Base-by-base conservation (phyloP, 192 early-diverging fungal species). In the Radiomyces spectabilis region DNA sequence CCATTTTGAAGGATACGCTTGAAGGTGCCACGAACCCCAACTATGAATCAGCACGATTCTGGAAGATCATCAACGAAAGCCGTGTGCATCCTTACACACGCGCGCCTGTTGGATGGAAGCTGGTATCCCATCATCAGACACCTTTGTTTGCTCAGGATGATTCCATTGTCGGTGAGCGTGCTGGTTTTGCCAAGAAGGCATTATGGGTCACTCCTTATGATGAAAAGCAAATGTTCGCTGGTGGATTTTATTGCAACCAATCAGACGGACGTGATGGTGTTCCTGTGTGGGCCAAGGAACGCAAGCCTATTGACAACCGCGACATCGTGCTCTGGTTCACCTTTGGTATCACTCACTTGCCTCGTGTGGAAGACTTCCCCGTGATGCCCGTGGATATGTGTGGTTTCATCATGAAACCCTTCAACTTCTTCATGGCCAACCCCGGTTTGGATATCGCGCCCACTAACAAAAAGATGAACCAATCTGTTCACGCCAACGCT, bases 161-260 rank as follows among this genome's bases (percentile, higher is more conserved):
- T 19, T 69, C 67, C 12, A 41, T 69, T 42, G 67, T 69, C 5
- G 55, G 48, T 24, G 33, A 57, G 21, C 61, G 67, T 46, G 67
- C 67, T 59, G 61, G 61, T 38, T 69, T 69, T 34, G 60, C 67
- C 22, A 58, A 56, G 21, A 69, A 69, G 53, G 55, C 59, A 26
- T 13, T 69, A 5, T 69, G 67, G 67, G 67, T 63, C 3, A 69
- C 67, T 26, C 67, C 60, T 30, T 69, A 69, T 19, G 18, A 69
- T 37, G 67, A 69, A 46, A 34, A 69, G 4, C 55, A 69, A 50
- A 38, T 69, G 37, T 69, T 63, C 42, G 60, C 67, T 31, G 67
- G 59, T 56, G 67, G 67, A 45, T 69, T 69, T 52, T 69, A 69
- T 51, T 63, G 60, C 34, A 69, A 69, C 40, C 67, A 69, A 44